These are phyloP conservation scores for Sporothrix variecibatus DNA, from an alignment of 2,329 filamentous ascomycete species.

Conservation along the genomic window DNA sequence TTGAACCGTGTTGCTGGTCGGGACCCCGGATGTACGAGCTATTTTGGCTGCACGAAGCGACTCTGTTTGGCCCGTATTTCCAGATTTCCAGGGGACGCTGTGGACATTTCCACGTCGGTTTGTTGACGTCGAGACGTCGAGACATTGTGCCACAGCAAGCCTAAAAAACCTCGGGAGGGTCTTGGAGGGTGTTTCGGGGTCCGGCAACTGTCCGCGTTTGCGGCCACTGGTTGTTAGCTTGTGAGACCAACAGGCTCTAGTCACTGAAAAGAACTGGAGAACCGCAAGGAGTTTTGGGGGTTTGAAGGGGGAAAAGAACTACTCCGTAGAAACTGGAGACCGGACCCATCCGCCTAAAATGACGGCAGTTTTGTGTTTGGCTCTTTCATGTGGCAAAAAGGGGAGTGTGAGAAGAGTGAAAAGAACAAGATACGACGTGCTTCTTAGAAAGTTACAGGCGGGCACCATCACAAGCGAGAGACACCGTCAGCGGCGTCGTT, in stretches of 20 bases:
- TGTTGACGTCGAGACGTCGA: not conserved
- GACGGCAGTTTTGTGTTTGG: not conserved
- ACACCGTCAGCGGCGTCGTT: not conserved
- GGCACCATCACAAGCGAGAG: not conserved
- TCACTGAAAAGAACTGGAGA: not conserved
- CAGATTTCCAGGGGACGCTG: not conserved
- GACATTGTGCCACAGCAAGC: not conserved
- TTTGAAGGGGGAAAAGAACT: not conserved
- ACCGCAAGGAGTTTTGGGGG: not conserved
- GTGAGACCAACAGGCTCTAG: not conserved
- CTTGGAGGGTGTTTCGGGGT: not conserved
- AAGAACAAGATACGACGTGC: no score
- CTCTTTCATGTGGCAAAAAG: not conserved
- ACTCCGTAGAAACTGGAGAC: not conserved
- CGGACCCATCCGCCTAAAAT: not conserved
- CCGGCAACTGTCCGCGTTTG: conserved; percentile 4
- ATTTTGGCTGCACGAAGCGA: not conserved
- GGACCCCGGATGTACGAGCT: not conserved
- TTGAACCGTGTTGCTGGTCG: no score
- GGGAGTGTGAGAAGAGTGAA: not conserved
- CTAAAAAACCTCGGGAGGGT: not conserved
- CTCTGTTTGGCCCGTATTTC: not conserved
- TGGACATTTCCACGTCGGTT: not conserved
- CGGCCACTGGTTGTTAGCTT: not conserved
- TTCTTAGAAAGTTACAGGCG: not conserved